A percentile compares a stretch with the other conserved stretches of the same genome.
Conservation (phyloP, 257 asterid genomes). For the Verbascum thapsus region DNA sequence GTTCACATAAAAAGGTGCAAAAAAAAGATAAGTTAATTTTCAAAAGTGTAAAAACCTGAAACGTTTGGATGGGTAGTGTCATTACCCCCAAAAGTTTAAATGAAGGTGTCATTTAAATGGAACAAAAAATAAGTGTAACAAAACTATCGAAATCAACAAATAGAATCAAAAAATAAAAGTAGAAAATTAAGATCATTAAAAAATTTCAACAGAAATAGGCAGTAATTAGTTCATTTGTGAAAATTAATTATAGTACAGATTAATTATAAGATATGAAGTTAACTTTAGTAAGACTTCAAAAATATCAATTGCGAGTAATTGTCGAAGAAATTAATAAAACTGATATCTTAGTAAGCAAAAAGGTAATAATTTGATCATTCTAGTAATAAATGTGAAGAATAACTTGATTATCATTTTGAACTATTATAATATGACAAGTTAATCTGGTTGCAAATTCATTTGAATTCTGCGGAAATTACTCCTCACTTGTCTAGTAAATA, state of each 20-base stretch:
- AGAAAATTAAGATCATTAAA: background rate
- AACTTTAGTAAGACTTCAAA: background rate
- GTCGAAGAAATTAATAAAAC: conserved; percentile 4
- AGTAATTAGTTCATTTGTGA: background rate
- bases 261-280: background rate
- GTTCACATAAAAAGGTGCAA: no score
- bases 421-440: conserved; percentile 14
- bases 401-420: conserved; percentile 15
- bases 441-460: conserved; percentile 11
- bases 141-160: conserved; percentile 20
- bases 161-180: background rate
- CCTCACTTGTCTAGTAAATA: no score
- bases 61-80: no score
- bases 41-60: no score
- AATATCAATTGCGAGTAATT: background rate
- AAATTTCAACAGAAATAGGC: background rate
- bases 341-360: background rate
- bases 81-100: no score
- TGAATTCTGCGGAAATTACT: background rate
- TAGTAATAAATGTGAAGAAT: conserved; percentile 1
- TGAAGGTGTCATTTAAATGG: no score
- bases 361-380: background rate
- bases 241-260: background rate
- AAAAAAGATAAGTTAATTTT: no score
- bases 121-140: background rate